Evolutionary conservation across 345 rosid species (phyloP).

Genomic region (Firmiana major): DNA sequence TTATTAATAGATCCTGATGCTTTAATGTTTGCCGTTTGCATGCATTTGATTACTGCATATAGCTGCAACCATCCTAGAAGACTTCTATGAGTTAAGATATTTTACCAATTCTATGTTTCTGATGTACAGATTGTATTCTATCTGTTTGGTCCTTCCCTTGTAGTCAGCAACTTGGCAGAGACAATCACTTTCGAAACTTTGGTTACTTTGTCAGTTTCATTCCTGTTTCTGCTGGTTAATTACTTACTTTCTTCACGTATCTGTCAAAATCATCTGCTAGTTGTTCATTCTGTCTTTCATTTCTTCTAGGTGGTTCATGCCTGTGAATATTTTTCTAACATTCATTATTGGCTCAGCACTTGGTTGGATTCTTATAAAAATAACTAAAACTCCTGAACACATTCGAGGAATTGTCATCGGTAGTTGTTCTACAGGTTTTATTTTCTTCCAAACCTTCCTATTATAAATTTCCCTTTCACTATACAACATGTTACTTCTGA

Average conservation of each 20-base stretch:
- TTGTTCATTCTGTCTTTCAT: not conserved
- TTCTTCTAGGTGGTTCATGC: constrained; percentile 54
- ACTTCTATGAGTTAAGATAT: not conserved
- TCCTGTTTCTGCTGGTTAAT: not conserved
- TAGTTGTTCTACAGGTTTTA: constrained; percentile 46
- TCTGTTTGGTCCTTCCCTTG: constrained; percentile 41
- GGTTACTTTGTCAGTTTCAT: constrained; percentile 29
- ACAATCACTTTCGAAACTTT: constrained; percentile 34
- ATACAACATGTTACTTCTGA: not conserved
- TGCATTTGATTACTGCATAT: not conserved
- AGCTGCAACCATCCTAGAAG: not conserved
- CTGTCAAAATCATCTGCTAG: not conserved
- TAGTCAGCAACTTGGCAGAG: constrained; percentile 34
- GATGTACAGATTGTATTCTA: constrained; percentile 32
- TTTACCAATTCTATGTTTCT: not conserved
- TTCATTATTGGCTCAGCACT: constrained; percentile 42
- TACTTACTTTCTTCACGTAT: not conserved
- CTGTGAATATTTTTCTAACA: constrained; percentile 39
- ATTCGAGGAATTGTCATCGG: constrained; percentile 44
- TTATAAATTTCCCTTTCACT: not conserved
- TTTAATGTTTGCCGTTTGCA: no score
- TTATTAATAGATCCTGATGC: no score
- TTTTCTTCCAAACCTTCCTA: not conserved
- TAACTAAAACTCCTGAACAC: constrained; percentile 37
- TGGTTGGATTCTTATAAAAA: constrained; percentile 42